These are phyloP conservation scores for Cucurbita argyrosperma DNA, from an alignment of 306 rosid species.

Conservation along the genomic window DNA sequence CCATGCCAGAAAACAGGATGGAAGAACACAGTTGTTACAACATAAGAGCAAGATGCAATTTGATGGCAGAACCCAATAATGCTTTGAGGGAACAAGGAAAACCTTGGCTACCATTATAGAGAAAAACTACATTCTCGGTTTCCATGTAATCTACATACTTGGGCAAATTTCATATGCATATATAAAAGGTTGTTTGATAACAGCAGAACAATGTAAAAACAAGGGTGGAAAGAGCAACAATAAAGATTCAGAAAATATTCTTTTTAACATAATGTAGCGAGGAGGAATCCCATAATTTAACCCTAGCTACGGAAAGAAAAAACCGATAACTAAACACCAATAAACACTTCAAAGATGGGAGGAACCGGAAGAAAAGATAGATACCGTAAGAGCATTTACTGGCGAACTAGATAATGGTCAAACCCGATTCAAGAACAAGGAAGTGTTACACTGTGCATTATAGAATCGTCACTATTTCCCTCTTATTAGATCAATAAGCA, in stretches of 20 bases:
- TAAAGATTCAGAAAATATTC: neutral
- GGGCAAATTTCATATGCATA: neutral
- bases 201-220: neutral
- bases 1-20: neutral
- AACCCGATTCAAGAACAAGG: neutral
- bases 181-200: neutral
- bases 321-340: neutral
- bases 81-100: neutral
- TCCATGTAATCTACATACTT: neutral
- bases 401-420: neutral
- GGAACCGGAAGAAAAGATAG: neutral
- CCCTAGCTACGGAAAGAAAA: neutral
- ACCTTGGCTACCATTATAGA: neutral
- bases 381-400: neutral
- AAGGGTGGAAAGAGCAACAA: neutral
- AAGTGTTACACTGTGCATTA: neutral
- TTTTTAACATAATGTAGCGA: neutral
- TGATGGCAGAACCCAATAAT: neutral
- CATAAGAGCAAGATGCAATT: neutral
- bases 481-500: neutral
- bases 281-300: neutral
- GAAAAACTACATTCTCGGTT: neutral
- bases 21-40: neutral
- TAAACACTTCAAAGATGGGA: neutral
- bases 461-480: neutral